A percentile compares a stretch with the other conserved stretches of the same genome.
Evolutionary conservation across 768 basidiomycete species (phyloP).

Genomic region (Leucocoprinus sp.): DNA sequence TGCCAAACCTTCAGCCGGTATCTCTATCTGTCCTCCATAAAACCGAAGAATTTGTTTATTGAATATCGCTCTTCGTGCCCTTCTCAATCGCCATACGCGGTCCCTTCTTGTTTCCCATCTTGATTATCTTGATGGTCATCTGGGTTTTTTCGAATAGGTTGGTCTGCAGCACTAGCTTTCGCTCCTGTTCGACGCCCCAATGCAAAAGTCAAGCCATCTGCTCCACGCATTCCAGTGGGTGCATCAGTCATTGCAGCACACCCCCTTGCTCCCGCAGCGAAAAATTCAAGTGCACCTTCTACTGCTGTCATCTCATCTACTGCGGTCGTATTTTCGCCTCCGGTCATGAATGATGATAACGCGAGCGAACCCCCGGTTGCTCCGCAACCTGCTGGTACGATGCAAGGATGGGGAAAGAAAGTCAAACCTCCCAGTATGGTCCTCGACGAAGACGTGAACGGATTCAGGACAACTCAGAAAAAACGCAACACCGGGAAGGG

Average conservation of each 20-base stretch:
- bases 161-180: conserved; percentile 87
- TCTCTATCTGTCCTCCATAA: conserved; percentile 41
- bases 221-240: conserved; percentile 51
- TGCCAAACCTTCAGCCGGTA: conserved; percentile 51
- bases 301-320: conserved; percentile 35
- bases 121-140: conserved; percentile 6
- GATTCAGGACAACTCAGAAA: conserved; percentile 56
- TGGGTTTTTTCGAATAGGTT: conserved; percentile 40
- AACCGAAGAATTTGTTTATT: conserved; percentile 49
- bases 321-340: conserved; percentile 66
- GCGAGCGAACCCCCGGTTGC: conserved; percentile 16
- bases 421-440: conserved; percentile 89
- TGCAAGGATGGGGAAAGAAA: conserved; percentile 78
- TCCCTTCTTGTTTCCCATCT: not conserved
- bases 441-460: conserved; percentile 83
- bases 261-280: conserved; percentile 13
- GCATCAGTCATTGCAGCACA: conserved; percentile 45
- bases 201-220: conserved; percentile 49
- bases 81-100: conserved; percentile 12
- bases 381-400: conserved; percentile 22
- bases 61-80: conserved; percentile 32
- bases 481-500: conserved; percentile 42
- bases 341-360: conserved; percentile 40
- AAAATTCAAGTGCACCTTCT: not conserved
- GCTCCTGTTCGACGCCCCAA: conserved; percentile 67